Evolutionary conservation across 139 green algal species (phyloP), one percentile per base, ranked within the genome.

Genomic region (Chlamydomonas schloesseri): DNA sequence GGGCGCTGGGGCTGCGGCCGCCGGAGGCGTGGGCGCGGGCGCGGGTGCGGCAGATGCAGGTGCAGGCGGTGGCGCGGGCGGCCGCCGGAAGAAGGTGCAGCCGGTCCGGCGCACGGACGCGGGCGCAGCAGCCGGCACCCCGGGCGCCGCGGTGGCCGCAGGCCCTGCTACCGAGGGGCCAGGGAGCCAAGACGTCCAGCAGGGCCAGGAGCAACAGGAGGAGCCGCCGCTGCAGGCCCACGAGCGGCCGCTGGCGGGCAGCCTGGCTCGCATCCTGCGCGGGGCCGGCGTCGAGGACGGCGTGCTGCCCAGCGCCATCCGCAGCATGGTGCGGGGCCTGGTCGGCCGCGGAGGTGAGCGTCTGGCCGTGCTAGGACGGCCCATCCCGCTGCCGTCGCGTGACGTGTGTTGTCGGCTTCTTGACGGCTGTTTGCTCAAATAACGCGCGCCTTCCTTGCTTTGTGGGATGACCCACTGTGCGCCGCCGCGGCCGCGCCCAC

Each of bases 271-370:
- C 42, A 50, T 50, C 42, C 42, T 46, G 62, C 26, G 24, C 3
- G 73, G 29, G 37, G 73, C 64, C 18, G 55, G 31, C 53, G 53
- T 81, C 34, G 21, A n/a, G 1, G 55, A 21, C 28, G 57, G 57
- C 21, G 50, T 37, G 73, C 73, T 80, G 31, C 50, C 73, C 50
- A 50, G 29, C 31, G 73, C 47, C 73, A 26, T 80, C 26, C 47
- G 73, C 18, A 42, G 8, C 50, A 46, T 80, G 47, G 20, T 80
- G n/a, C 73, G 73, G 73, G 73, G 65, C 47, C 73, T 80, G 47
- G 73, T 50, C 1, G 33, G 13, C 20, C 60, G 33, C 26, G 71
- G 71, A 62, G 71, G 71, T 78, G 47, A 36, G 70, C 0, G 3
- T 5, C 6, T 50, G 42, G 42, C 3, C 28, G 64, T n/a, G n/a